A percentile compares a stretch with the other conserved stretches of the same genome.
These are phyloP conservation scores for Leishmania guyanensis DNA, from an alignment of 208 protist genomes.

Conservation along the genomic window DNA sequence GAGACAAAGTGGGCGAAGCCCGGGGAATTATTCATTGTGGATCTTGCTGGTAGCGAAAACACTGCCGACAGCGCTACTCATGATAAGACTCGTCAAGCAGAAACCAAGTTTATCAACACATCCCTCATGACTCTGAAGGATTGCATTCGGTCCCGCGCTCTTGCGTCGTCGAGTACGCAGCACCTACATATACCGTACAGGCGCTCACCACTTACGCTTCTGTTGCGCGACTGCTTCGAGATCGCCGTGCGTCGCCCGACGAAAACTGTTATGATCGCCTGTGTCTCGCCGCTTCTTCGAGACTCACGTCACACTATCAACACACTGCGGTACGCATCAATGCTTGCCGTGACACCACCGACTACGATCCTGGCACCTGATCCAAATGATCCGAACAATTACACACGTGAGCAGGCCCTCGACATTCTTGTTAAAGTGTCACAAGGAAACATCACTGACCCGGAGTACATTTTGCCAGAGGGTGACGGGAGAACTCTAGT, in stretches of 20 bases:
- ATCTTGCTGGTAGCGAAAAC: conserved; percentile 91
- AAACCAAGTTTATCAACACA: conserved; percentile 92
- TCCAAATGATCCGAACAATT: conserved; percentile 85
- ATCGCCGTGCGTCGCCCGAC: conserved; percentile 86
- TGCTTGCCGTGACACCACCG: conserved; percentile 77
- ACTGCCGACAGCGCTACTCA: conserved; percentile 89
- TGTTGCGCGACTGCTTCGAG: conserved; percentile 91
- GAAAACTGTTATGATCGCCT: conserved; percentile 92
- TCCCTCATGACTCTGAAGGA: conserved; percentile 94
- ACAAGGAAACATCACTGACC: conserved; percentile 57
- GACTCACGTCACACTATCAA: conserved; percentile 90
- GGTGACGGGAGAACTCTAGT: conserved; percentile 88
- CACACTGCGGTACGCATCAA: conserved; percentile 87
- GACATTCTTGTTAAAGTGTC: conserved; percentile 71
- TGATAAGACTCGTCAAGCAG: conserved; percentile 77
- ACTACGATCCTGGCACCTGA: conserved; percentile 72
- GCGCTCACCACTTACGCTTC: conserved; percentile 83
- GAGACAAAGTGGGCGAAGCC: conserved; percentile 84
- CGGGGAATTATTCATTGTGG: conserved; percentile 84
- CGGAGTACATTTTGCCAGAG: conserved; percentile 80
- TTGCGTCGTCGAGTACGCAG: conserved; percentile 67
- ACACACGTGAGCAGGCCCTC: conserved; percentile 73
- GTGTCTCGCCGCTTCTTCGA: conserved; percentile 86
- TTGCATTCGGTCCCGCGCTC: conserved; percentile 80
- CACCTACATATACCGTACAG: conserved; percentile 92